These are phyloP conservation scores for Phytopythium cucurbitacearum DNA, from an alignment of 352 stramenopile species.

Conservation along the genomic window DNA sequence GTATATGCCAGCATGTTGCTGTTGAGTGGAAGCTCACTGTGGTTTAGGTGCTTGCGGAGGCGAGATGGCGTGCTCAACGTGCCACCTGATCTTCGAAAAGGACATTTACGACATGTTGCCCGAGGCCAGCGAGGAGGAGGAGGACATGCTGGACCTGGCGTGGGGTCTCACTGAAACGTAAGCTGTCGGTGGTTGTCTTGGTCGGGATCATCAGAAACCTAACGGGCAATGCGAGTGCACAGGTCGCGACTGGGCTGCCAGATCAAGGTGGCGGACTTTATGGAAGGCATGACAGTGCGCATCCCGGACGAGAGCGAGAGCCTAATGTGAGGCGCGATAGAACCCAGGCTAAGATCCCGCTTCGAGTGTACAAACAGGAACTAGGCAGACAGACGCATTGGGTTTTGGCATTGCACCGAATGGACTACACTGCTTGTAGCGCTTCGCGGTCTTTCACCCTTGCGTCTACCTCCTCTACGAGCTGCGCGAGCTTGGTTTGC, in stretches of 20 bases:
- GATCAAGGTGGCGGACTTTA: constrained; percentile 84
- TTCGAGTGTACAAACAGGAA: too few species aligned
- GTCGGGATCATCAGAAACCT: background rate
- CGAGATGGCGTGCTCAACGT: constrained; percentile 92
- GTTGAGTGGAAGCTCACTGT: background rate
- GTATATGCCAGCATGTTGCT: background rate
- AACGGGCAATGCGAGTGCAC: background rate
- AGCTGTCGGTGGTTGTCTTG: background rate
- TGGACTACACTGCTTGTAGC: too few species aligned
- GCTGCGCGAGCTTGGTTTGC: constrained; percentile 39
- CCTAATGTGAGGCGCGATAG: constrained; percentile 59
- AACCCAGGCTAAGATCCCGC: too few species aligned
- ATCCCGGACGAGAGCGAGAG: constrained; percentile 88
- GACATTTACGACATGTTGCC: constrained; percentile 86
- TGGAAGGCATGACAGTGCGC: constrained; percentile 84
- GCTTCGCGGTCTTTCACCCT: constrained; percentile 7
- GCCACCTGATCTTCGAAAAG: constrained; percentile 91
- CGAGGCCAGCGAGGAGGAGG: constrained; percentile 90
- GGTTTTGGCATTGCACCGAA: too few species aligned
- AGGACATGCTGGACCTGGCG: constrained; percentile 95
- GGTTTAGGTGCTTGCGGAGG: constrained; percentile 83
- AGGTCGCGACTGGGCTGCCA: constrained; percentile 88
- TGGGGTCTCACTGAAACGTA: constrained; percentile 93
- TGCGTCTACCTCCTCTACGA: constrained; percentile 43
- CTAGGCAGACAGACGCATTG: too few species aligned